Percentiles rank a stretch among this genome's conserved stretches.
Evolutionary conservation across 2,329 filamentous ascomycete genomes (phyloP).

Genomic region (Phialemoniopsis sp.): DNA sequence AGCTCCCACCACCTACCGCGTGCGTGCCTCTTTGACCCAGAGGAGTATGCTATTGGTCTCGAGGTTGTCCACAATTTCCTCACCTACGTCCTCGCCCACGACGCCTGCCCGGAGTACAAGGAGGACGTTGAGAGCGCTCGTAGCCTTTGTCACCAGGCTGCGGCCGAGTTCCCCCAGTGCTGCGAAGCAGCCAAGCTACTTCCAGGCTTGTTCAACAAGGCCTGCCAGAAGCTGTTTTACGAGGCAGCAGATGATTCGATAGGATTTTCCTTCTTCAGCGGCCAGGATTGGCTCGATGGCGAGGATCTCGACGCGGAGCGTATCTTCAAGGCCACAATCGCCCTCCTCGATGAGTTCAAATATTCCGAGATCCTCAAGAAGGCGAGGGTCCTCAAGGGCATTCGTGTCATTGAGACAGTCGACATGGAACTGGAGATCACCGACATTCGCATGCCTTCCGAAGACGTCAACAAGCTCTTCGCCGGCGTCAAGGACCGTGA

Average conservation of each 20-base stretch:
- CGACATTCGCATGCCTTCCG: conserved; percentile 39
- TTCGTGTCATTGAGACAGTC: conserved; percentile 39
- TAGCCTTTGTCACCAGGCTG: conserved; percentile 61
- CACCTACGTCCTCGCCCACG: conserved; percentile 79
- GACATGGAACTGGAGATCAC: conserved; percentile 59
- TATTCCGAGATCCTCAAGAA: conserved; percentile 23
- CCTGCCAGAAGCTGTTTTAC: conserved; percentile 65
- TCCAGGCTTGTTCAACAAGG: conserved; percentile 78
- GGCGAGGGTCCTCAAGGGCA: conserved; percentile 17
- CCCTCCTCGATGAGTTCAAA: conserved; percentile 24
- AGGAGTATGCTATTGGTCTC: conserved; percentile 54
- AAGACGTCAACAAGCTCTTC: conserved; percentile 37
- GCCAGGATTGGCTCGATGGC: conserved; percentile 11
- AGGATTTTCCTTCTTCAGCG: conserved; percentile 5
- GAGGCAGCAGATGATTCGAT: conserved; percentile 14
- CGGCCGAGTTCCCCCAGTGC: conserved; percentile 61
- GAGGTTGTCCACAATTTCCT: conserved; percentile 80
- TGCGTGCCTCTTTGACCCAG: conserved; percentile 50
- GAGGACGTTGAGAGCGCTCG: conserved; percentile 64
- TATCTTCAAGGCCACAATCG: conserved; percentile 39
- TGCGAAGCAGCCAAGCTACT: conserved; percentile 46
- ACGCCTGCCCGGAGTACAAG: conserved; percentile 78
- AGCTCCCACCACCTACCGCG: conserved; percentile 54
- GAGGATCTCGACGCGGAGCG: conserved; percentile 34
- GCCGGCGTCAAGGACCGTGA: conserved; percentile 23